These are phyloP conservation scores for Ormosia emarginata DNA, from an alignment of 306 rosid species.

Conservation along the genomic window DNA sequence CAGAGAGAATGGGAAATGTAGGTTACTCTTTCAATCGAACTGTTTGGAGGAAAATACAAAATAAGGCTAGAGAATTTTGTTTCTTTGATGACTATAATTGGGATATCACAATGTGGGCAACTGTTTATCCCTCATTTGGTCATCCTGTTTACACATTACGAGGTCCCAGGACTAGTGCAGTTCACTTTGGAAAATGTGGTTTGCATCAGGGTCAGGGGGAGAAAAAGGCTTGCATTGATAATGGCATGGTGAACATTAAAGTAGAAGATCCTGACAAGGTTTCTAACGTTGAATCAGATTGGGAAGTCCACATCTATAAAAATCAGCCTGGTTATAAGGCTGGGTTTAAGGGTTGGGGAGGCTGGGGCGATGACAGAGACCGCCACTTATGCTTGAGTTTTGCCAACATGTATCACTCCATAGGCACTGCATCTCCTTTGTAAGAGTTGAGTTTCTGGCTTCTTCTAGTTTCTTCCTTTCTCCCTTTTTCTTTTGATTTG, in stretches of 20 bases:
- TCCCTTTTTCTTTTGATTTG: conserved; percentile 2
- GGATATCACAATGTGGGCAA: conserved; percentile 99
- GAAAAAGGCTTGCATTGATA: conserved; percentile 62
- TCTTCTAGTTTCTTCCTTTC: not conserved
- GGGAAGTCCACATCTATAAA: conserved; percentile 58
- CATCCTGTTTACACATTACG: conserved; percentile 77
- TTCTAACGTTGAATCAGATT: conserved; percentile 61
- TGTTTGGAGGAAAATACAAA: conserved; percentile 88
- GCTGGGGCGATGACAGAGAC: conserved; percentile 95
- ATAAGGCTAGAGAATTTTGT: conserved; percentile 71
- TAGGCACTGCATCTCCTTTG: conserved; percentile 21
- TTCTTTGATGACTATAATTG: conserved; percentile 92
- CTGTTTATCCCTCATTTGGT: conserved; percentile 94
- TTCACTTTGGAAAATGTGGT: conserved; percentile 95
- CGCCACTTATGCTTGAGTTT: conserved; percentile 73
- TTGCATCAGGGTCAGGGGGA: conserved; percentile 97
- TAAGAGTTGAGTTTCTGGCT: conserved; percentile 22
- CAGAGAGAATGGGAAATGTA: conserved; percentile 95
- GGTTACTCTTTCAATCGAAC: conserved; percentile 85
- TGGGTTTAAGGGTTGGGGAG: conserved; percentile 98
- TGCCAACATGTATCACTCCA: conserved; percentile 62
- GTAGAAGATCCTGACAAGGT: conserved; percentile 57
- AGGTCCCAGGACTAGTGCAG: conserved; percentile 85
- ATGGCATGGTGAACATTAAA: conserved; percentile 55
- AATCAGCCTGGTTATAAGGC: conserved; percentile 87